Evolutionary conservation across 805 yeast genomes (phyloP).

Genomic region (Candida silvicultrix): DNA sequence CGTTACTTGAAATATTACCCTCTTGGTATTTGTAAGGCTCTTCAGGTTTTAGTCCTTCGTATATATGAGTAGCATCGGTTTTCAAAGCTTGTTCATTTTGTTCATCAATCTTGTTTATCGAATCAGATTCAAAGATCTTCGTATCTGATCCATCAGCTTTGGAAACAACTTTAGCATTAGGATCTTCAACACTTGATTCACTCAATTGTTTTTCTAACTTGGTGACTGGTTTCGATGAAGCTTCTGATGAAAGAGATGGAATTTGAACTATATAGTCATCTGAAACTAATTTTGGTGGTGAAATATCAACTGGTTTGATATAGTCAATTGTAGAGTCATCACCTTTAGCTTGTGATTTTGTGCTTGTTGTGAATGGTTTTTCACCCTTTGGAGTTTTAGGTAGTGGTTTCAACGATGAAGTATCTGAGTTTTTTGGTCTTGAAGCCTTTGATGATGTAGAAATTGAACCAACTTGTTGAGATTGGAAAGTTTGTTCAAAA

Average conservation of each 20-base stretch:
- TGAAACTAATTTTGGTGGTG: conserved; percentile 36
- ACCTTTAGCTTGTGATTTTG: conserved; percentile 37
- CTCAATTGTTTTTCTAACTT: conserved; percentile 19
- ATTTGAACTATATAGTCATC: conserved; percentile 38
- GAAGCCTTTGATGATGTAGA: conserved; percentile 7
- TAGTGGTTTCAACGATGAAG: neutral
- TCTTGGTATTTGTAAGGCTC: conserved; percentile 14
- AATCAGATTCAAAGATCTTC: conserved; percentile 17
- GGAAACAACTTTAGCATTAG: conserved; percentile 15
- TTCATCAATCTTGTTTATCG: conserved; percentile 8
- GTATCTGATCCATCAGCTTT: conserved; percentile 21
- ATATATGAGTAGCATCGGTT: conserved; percentile 4
- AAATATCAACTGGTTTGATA: conserved; percentile 30
- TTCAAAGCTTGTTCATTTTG: conserved; percentile 11
- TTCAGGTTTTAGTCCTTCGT: conserved; percentile 7
- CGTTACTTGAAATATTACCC: conserved; percentile 13
- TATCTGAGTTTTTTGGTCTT: neutral
- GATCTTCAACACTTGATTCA: conserved; percentile 1
- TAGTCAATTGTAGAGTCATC: conserved; percentile 55
- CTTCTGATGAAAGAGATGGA: conserved; percentile 43
- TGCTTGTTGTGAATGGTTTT: conserved; percentile 17
- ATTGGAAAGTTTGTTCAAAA: conserved; percentile 15
- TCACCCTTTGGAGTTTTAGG: conserved; percentile 1
- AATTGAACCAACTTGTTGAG: conserved; percentile 5
- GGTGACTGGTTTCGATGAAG: conserved; percentile 32